Percentiles rank a stretch among this genome's conserved stretches.
Conservation (phyloP, 371 early-diverging fungal genomes). For the Mortierella sp. region DNA sequence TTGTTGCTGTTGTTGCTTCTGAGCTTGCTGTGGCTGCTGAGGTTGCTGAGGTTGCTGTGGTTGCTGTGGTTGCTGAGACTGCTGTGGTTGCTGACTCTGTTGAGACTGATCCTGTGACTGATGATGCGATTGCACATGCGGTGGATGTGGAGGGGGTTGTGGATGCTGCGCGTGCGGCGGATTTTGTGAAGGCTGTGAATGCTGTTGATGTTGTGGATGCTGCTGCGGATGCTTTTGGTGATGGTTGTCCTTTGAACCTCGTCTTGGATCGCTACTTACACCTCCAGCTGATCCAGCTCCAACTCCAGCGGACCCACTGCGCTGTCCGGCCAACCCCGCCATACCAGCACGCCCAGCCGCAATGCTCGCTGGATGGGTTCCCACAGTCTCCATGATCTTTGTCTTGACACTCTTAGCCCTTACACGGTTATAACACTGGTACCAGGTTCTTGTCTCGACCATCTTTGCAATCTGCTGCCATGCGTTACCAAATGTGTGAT, state of each 20-base stretch:
- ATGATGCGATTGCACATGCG: too few species aligned
- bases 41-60: constrained; percentile 7
- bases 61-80: constrained; percentile 10
- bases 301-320: neutral
- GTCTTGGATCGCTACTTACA: neutral
- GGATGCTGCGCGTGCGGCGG: constrained; percentile 7
- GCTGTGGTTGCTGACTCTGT: constrained; percentile 1
- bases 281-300: neutral
- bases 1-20: neutral
- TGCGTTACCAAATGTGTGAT: constrained; percentile 51
- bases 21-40: constrained; percentile 12
- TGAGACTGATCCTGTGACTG: constrained; percentile 3
- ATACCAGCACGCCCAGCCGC: constrained; percentile 11
- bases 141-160: constrained; percentile 5
- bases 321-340: neutral
- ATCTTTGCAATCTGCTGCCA: constrained; percentile 57
- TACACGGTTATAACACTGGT: constrained; percentile 54
- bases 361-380: constrained; percentile 31
- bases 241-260: neutral
- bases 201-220: constrained; percentile 5
- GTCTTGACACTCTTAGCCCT: constrained; percentile 55
- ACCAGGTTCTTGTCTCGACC: constrained; percentile 54
- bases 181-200: neutral
- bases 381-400: constrained; percentile 36
- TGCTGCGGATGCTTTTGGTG: neutral